Conservation (phyloP, 352 stramenopile genomes). For the Globisporangium parvum region DNA sequence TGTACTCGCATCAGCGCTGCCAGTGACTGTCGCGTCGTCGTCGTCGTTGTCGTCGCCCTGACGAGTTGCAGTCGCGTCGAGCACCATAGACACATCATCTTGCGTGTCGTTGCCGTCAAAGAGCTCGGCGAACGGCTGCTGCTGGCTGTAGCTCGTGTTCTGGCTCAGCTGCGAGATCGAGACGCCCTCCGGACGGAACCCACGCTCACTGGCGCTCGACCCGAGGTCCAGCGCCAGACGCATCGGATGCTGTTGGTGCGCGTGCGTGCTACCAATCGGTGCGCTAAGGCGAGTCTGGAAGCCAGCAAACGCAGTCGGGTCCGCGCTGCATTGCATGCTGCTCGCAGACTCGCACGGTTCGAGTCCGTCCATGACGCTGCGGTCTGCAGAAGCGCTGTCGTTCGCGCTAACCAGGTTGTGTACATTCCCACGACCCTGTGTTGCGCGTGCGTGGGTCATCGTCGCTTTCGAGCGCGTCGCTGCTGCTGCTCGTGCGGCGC, state of each 20-base stretch:
- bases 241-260: constrained; percentile 7
- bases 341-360: constrained; percentile 2
- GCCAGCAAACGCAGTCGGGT: constrained; percentile 46
- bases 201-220: not conserved
- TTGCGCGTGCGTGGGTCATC: not conserved
- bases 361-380: not conserved
- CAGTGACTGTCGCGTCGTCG: not conserved
- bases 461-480: not conserved
- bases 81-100: constrained; percentile 18
- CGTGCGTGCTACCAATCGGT: no score
- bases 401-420: not conserved
- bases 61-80: no score
- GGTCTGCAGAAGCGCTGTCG: not conserved
- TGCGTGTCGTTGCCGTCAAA: constrained; percentile 57
- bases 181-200: constrained; percentile 6
- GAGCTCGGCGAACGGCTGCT: constrained; percentile 32
- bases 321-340: constrained; percentile 51
- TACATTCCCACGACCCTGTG: not conserved
- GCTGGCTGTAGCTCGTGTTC: constrained; percentile 15
- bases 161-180: constrained; percentile 18
- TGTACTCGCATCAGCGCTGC: not conserved
- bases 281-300: constrained; percentile 17
- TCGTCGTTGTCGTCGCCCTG: constrained; percentile 1
- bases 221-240: constrained; percentile 33
- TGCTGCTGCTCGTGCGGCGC: not conserved